Conservation (phyloP, 306 rosid genomes). For the Quercus parvula region DNA sequence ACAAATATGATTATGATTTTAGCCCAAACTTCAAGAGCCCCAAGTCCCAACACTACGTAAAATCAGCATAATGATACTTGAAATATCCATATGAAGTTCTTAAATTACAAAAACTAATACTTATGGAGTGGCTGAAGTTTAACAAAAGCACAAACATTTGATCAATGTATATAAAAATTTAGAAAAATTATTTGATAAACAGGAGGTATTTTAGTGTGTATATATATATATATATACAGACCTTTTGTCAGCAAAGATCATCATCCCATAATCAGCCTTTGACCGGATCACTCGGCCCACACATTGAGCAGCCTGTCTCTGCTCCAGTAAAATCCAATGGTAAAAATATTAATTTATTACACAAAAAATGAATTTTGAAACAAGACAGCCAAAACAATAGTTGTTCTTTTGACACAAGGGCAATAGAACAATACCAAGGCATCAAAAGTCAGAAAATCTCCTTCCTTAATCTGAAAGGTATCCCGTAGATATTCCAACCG, state of each 20-base stretch:
- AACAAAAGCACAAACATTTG: background rate
- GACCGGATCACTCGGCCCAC: conserved; percentile 96
- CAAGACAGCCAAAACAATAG: conserved; percentile 7
- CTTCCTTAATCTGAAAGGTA: conserved; percentile 92
- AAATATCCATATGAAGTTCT: background rate
- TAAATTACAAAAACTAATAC: background rate
- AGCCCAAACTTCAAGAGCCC: background rate
- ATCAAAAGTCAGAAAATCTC: conserved; percentile 92
- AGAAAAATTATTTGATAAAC: background rate
- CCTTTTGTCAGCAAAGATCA: conserved; percentile 99
- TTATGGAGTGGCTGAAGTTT: background rate
- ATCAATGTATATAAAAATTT: background rate
- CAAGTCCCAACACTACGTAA: background rate
- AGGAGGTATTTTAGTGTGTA: background rate
- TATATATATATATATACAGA: conserved; percentile 7
- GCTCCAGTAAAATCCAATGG: conserved; percentile 18
- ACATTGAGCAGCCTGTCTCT: conserved; percentile 99
- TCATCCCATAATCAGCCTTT: conserved; percentile 98
- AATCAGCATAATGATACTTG: background rate
- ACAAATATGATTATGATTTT: background rate
- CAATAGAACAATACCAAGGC: conserved; percentile 59
- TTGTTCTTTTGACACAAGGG: conserved; percentile 4
- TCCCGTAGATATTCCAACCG: conserved; percentile 79
- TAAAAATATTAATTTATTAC: conserved; percentile 4
- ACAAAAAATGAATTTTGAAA: background rate